Percentiles rank a stretch among this genome's conserved stretches.
These are phyloP conservation scores for Leptographium wingfieldii DNA, from an alignment of 2,329 filamentous ascomycete genomes.

Conservation along the genomic window DNA sequence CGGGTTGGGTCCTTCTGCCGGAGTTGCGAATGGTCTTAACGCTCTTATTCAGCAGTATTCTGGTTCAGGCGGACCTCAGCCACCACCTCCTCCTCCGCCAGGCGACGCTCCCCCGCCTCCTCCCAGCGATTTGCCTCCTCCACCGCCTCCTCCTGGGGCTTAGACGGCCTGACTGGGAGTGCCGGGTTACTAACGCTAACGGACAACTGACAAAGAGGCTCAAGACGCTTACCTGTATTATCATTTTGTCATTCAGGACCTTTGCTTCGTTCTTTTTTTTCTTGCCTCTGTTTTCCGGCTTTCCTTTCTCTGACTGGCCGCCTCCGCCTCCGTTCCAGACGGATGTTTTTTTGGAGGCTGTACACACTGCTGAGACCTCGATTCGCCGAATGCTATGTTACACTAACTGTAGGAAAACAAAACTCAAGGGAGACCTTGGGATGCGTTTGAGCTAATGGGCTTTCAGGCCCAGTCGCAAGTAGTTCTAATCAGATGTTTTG, in stretches of 20 bases:
- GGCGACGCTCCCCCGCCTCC: constrained; percentile 22
- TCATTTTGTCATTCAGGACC: neutral
- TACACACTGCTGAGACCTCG: neutral
- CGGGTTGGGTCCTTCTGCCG: constrained; percentile 30
- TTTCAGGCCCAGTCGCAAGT: neutral
- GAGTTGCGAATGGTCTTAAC: constrained; percentile 42
- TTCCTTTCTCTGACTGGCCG: neutral
- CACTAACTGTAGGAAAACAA: neutral
- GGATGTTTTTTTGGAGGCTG: neutral
- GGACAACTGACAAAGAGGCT: neutral
- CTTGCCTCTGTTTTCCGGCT: neutral
- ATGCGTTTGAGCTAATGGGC: neutral
- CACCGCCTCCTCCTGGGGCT: constrained; percentile 18
- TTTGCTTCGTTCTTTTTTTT: neutral
- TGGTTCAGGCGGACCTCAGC: constrained; percentile 12
- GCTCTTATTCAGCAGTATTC: constrained; percentile 53
- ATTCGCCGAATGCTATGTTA: neutral
- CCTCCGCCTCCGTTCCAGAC: neutral
- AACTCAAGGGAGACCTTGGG: neutral
- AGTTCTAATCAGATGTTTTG: neutral
- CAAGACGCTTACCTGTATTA: neutral
- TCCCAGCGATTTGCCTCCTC: constrained; percentile 23
- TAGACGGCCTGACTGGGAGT: neutral
- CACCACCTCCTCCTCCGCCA: constrained; percentile 9
- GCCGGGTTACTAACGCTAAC: neutral